phyloP scores from a whole-genome alignment of 2,329 filamentous ascomycete genomes.

The Paraphoma sp. region DNA sequence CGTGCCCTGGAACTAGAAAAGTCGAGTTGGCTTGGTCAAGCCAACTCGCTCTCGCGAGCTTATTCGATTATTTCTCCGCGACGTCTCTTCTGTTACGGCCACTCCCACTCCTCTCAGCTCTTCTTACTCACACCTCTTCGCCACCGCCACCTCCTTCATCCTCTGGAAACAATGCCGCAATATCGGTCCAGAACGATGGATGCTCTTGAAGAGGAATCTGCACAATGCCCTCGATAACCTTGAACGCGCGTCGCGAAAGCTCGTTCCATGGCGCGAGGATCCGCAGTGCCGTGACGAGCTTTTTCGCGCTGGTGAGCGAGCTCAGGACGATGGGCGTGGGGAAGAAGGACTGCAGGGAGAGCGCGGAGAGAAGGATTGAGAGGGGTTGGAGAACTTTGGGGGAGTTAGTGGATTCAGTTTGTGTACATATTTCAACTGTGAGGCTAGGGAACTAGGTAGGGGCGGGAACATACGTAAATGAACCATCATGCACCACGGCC shows the following conservation, averaged over 20 bases:
- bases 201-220: constrained; percentile 2
- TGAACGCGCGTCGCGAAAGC: constrained; percentile 32
- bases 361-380: constrained; percentile 43
- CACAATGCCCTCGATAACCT: constrained; percentile 11
- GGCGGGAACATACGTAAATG: too few species aligned
- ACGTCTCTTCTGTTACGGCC: too few species aligned
- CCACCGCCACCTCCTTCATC: not conserved
- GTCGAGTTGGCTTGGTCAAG: too few species aligned
- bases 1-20: too few species aligned
- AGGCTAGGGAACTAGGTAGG: too few species aligned
- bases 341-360: constrained; percentile 21
- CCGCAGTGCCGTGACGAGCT: constrained; percentile 33
- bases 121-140: too few species aligned
- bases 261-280: constrained; percentile 28
- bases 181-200: constrained; percentile 5
- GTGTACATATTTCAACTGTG: constrained; percentile 12
- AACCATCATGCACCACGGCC: constrained; percentile 47
- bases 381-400: constrained; percentile 43
- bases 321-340: not conserved
- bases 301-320: constrained; percentile 1
- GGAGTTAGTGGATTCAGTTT: not conserved
- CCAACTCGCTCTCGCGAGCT: too few species aligned
- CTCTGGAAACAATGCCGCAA: constrained; percentile 2
- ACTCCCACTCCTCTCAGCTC: too few species aligned
- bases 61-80: too few species aligned